These are phyloP conservation scores for Ustilago esculenta DNA, from an alignment of 1,284 basidiomycete genomes.

Conservation along the genomic window DNA sequence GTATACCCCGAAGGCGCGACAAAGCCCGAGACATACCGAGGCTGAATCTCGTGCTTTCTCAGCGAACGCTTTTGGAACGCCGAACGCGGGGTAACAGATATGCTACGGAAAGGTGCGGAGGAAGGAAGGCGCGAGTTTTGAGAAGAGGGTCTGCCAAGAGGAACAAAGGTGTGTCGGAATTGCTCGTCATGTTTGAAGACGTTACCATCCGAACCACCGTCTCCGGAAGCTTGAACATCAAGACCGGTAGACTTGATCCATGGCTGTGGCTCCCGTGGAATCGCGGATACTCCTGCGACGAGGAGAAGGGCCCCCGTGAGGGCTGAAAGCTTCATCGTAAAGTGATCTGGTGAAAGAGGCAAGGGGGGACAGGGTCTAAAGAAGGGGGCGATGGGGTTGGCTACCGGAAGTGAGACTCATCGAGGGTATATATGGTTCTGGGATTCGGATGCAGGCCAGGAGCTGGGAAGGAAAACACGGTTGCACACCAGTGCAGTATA, in stretches of 20 bases:
- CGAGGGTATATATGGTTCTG: too few relatives aligned
- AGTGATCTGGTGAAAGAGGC: too few relatives aligned
- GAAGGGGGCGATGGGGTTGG: too few relatives aligned
- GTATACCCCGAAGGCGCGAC: conserved; percentile 24
- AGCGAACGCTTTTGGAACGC: too few relatives aligned
- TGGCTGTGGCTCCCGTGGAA: not conserved
- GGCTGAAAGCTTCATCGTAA: too few relatives aligned
- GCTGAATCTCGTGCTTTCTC: not conserved
- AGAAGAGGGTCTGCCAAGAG: not conserved
- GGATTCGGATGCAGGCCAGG: too few relatives aligned
- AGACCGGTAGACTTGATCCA: not conserved
- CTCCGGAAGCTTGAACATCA: not conserved
- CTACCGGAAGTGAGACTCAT: too few relatives aligned
- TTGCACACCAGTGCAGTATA: too few relatives aligned
- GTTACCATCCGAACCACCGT: conserved; percentile 3
- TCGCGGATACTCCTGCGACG: too few relatives aligned
- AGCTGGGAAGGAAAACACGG: too few relatives aligned
- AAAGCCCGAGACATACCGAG: conserved; percentile 18
- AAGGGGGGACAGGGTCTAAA: too few relatives aligned
- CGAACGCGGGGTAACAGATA: not conserved
- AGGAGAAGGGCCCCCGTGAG: too few relatives aligned
- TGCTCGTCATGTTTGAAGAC: not conserved
- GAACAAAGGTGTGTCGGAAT: not conserved
- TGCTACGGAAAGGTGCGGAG: conserved; percentile 1
- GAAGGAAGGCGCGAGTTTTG: not conserved